Evolutionary conservation across 805 yeast genomes (phyloP).

Genomic region (Lachancea quebecensis): DNA sequence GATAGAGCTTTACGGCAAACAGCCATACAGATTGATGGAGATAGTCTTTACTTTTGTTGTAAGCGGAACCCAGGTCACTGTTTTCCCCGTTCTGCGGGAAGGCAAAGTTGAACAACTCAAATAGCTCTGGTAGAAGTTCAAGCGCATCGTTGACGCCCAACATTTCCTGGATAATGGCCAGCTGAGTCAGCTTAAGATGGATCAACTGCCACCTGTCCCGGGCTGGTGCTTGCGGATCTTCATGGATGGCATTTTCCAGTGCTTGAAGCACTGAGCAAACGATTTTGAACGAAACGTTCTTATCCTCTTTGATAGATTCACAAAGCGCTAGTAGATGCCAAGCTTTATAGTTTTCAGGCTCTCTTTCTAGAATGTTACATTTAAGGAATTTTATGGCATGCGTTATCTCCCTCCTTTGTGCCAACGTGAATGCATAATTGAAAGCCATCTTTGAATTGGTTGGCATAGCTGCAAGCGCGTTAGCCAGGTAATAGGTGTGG

Average conservation of each 20-base stretch:
- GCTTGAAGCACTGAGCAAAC: conserved; percentile 46
- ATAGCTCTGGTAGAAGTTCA: conserved; percentile 60
- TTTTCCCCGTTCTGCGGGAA: conserved; percentile 27
- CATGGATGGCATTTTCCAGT: conserved; percentile 29
- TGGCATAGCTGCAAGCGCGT: conserved; percentile 17
- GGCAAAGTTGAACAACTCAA: conserved; percentile 47
- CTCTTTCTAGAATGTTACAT: conserved; percentile 39
- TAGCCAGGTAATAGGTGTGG: conserved; percentile 18
- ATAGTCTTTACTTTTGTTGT: conserved; percentile 29
- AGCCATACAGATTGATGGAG: conserved; percentile 65
- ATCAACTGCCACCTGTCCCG: conserved; percentile 42
- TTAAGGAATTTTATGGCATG: conserved; percentile 43
- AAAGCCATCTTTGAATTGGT: conserved; percentile 20
- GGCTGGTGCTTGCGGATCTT: conserved; percentile 10
- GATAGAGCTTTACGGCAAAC: conserved; percentile 60
- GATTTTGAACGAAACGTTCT: conserved; percentile 48
- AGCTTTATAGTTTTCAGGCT: conserved; percentile 50
- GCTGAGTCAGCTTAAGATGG: conserved; percentile 68
- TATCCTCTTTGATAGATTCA: conserved; percentile 55
- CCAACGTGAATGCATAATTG: conserved; percentile 44
- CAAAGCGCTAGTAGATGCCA: conserved; percentile 64
- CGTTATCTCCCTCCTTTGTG: conserved; percentile 38
- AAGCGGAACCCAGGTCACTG: conserved; percentile 11
- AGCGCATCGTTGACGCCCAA: conserved; percentile 54
- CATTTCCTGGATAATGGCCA: conserved; percentile 58